Evolutionary conservation across 2,329 filamentous ascomycete species (phyloP).

Genomic region (Nakataea oryzae): DNA sequence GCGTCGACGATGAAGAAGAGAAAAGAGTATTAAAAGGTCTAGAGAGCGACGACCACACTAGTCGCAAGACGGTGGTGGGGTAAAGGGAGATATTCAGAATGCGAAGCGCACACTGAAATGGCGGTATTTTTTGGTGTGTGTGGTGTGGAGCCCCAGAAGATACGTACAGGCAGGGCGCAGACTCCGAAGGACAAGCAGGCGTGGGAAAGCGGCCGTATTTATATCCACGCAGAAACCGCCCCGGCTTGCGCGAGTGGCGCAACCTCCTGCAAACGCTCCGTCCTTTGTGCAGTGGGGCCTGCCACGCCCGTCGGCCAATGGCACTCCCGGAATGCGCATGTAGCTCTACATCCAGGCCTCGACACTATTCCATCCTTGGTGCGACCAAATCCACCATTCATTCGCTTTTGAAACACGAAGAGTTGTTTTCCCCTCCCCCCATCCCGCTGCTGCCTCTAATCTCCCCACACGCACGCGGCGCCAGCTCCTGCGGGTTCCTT

Average conservation of each 20-base stretch:
- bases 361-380: neutral
- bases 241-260: neutral
- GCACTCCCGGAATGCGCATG: neutral
- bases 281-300: neutral
- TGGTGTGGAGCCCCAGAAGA: neutral
- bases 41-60: conserved; percentile 6
- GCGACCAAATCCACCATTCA: neutral
- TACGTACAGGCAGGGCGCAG: neutral
- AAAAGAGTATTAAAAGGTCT: conserved; percentile 4
- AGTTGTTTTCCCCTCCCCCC: neutral
- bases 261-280: neutral
- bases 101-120: neutral
- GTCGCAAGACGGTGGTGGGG: neutral
- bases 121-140: neutral
- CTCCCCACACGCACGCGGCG: neutral
- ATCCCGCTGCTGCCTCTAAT: neutral
- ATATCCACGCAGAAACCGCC: neutral
- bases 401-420: neutral
- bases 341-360: neutral
- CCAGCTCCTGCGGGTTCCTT: neutral
- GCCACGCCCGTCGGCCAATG: neutral
- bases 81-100: neutral
- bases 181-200: neutral
- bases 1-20: neutral
- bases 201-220: neutral